Evolutionary conservation across 805 yeast genomes (phyloP).

Genomic region (Allodekkera sacchari): DNA sequence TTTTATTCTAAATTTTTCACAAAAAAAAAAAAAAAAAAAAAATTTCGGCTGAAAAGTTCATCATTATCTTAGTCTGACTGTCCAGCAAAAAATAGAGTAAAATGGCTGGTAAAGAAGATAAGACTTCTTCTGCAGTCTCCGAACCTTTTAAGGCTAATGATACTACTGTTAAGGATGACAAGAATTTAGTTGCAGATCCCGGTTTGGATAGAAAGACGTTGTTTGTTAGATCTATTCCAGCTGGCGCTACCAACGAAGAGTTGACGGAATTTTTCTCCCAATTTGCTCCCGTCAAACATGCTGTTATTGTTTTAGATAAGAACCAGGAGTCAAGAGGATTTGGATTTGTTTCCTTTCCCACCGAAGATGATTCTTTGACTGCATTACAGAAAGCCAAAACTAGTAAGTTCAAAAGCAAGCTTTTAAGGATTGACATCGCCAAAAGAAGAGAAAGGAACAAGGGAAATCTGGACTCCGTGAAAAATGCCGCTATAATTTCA

Average conservation of each 20-base stretch:
- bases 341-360: constrained; percentile 87
- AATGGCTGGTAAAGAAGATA: background rate
- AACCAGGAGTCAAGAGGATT: constrained; percentile 81
- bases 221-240: constrained; percentile 82
- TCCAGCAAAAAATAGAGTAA: background rate
- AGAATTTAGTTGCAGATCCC: constrained; percentile 10
- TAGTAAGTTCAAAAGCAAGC: constrained; percentile 48
- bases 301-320: constrained; percentile 77
- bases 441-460: constrained; percentile 79
- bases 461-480: constrained; percentile 21
- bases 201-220: constrained; percentile 53
- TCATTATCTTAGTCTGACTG: background rate
- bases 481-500: constrained; percentile 31
- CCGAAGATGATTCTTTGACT: constrained; percentile 72
- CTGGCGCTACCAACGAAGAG: constrained; percentile 71
- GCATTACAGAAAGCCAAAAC: constrained; percentile 67
- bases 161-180: background rate
- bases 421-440: constrained; percentile 78
- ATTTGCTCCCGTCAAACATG: constrained; percentile 91
- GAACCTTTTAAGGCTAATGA: background rate
- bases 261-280: constrained; percentile 81
- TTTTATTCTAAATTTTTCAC: too few relatives aligned
- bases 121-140: background rate
- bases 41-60: background rate
- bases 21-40: background rate